Base-by-base conservation (phyloP, 1,284 basidiomycete genomes). In the Coniferiporia weirii region DNA sequence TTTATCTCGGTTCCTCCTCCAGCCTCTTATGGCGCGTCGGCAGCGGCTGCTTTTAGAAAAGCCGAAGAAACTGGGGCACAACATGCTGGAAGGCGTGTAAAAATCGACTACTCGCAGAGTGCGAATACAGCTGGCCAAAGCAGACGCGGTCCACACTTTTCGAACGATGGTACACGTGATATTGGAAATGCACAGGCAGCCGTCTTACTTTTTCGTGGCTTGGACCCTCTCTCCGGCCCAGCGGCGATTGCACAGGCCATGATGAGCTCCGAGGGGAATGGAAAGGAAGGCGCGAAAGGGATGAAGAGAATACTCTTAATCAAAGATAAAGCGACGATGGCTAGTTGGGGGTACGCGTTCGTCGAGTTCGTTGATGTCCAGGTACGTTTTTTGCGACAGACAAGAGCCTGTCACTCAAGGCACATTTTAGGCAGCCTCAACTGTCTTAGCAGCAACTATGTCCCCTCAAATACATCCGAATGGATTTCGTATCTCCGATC, bases 101-200 rank as follows among this genome's bases (percentile, higher is more conserved):
- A 94, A 75, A 93, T 96, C 65, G 93, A 96, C 71, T 95, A 89
- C 68, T 93, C 92, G 36, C 89, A 86, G 71, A 89, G 85, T 64
- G 85, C 85, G 19, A 80, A 80, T 35, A 87, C 87, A 20, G 81
- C 83, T 52, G 86, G 88, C 59, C 81, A 80, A 65, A 79, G 81
- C 8, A 77, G 83, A 49, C 72, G 76, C 38, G 81, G 78, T 52
- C 79, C 82, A 50, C 80, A 80, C 59, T 84, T 85, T 65, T 70
- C 78, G 65, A 96, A 96, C 68, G 95, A 98, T 68, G 95, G 95
- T 1, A 96, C 91, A 60, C 81, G 93, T 52, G 95, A 98, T 73
- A 95, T 98, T 67, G 95, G 92, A 62, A 91, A 88, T 62, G 74
- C 85, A 2, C 87, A 86, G 67, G 79, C 79, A n/a, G 79, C 91